Base-by-base conservation (phyloP, 2,329 filamentous ascomycete species). In the Aspergillus alliaceus region DNA sequence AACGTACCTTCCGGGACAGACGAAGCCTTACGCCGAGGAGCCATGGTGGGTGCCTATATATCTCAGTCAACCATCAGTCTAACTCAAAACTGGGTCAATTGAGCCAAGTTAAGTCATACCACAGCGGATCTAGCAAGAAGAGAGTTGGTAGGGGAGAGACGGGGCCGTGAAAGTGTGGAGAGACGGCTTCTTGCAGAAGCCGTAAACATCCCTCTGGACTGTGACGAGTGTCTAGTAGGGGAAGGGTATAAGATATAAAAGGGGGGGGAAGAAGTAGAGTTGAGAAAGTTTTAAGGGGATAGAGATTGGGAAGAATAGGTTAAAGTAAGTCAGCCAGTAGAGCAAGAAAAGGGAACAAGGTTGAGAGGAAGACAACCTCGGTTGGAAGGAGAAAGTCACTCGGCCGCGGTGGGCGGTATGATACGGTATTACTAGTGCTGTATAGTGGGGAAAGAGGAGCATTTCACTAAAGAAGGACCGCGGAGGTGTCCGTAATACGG, bases 1-100 rank as follows among this genome's bases (percentile, higher is more conserved):
- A 37, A 69, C 73, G 66, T 64, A 80, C 78, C 77, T 69, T 79
- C 75, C 27, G 76, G 75, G 55, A 79, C 72, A 22, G 77, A 78
- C 47, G 77, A 80, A 53, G 74, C 72, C 60, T 78, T 75, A 63
- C 76, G 71, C 32, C 71, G 69, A 58, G 74, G 66, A 63, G 75
- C 72, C 75, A 77, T 77, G 59, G 69, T 65, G 54, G 71, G 67
- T 59, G 69, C 65, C 75, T 77, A 53, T 20, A 54, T n/a, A 51
- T 34, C 18, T 18, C 37, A 18, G 25, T 20, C 29, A 48, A 6
- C 20, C 20, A 29, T 14, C 44, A 15, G 32, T 22, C 27, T 7
- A n/a, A 27, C 15, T 14, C 44, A 14, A n/a, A n/a, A n/a, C n/a
- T n/a, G n/a, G n/a, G n/a, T n/a, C n/a, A n/a, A n/a, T n/a, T n/a